Conservation (phyloP, 768 basidiomycete genomes). For the Agaricus bisporus region DNA sequence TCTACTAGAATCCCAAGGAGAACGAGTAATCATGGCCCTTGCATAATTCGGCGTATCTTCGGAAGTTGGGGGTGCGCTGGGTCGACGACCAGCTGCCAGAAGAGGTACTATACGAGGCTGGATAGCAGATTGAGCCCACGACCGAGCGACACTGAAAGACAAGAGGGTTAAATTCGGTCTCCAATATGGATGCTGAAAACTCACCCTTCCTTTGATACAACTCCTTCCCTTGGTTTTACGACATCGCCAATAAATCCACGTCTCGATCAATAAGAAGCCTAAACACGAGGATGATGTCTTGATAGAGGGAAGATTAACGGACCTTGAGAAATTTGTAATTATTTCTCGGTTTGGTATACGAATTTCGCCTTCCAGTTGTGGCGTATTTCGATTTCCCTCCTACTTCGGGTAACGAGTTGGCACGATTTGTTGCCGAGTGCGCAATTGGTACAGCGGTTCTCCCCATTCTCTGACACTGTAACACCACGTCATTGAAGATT, state of each 20-base stretch:
- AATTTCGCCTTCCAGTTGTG: slow-evolving; percentile 68
- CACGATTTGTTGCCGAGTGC: slow-evolving; percentile 57
- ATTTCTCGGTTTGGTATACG: slow-evolving; percentile 82
- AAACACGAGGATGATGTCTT: not conserved
- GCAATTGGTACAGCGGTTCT: slow-evolving; percentile 80
- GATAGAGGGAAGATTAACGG: slow-evolving; percentile 10
- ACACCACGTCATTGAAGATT: slow-evolving; percentile 90
- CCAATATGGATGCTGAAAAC: slow-evolving; percentile 21
- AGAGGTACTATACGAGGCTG: slow-evolving; percentile 66
- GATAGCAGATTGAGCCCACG: slow-evolving; percentile 51
- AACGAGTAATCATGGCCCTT: slow-evolving; percentile 69
- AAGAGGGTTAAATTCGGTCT: not conserved
- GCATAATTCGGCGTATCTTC: slow-evolving; percentile 62
- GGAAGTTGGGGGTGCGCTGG: slow-evolving; percentile 19
- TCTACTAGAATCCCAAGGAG: slow-evolving; percentile 65
- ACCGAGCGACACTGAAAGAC: slow-evolving; percentile 55
- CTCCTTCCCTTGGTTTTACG: slow-evolving; percentile 69
- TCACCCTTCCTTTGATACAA: slow-evolving; percentile 89
- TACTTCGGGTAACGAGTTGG: slow-evolving; percentile 77
- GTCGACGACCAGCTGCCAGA: slow-evolving; percentile 45
- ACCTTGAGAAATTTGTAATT: slow-evolving; percentile 92
- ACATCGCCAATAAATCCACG: slow-evolving; percentile 80
- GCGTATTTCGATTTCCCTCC: slow-evolving; percentile 83
- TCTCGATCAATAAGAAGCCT: slow-evolving; percentile 58
- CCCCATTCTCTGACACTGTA: slow-evolving; percentile 88